Conservation (phyloP, 495 filamentous ascomycete species). For the Oidiodendron maius region DNA sequence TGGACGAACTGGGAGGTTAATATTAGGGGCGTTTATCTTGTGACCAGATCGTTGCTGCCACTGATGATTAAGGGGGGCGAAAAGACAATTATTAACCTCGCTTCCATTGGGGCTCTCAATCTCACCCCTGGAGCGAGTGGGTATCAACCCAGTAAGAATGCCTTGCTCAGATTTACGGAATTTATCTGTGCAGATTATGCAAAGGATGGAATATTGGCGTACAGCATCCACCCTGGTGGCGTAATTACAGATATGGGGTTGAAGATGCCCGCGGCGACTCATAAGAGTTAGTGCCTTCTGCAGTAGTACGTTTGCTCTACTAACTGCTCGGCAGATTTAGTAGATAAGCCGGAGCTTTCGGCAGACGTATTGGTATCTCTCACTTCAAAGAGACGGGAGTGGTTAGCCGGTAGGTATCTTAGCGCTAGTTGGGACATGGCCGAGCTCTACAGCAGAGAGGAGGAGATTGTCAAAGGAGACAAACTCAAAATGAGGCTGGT, state of each 20-base stretch:
- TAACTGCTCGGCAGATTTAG: conserved; percentile 24
- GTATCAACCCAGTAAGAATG: conserved; percentile 43
- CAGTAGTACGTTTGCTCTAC: not conserved
- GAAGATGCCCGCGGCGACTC: conserved; percentile 20
- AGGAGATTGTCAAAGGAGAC: conserved; percentile 40
- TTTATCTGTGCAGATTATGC: conserved; percentile 37
- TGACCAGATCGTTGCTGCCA: conserved; percentile 35
- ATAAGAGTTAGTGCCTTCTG: conserved; percentile 16
- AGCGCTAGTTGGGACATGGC: conserved; percentile 42
- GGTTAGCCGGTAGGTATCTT: conserved; percentile 47
- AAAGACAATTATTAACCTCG: conserved; percentile 43
- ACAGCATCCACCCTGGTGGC: conserved; percentile 44
- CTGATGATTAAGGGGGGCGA: conserved; percentile 37
- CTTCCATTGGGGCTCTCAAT: conserved; percentile 35
- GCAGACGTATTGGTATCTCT: conserved; percentile 45
- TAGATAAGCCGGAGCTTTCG: conserved; percentile 36
- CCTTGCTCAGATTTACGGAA: conserved; percentile 42
- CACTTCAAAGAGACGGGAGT: conserved; percentile 37
- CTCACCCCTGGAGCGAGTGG: conserved; percentile 24
- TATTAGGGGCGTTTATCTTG: conserved; percentile 35
- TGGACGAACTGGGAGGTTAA: conserved; percentile 36
- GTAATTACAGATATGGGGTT: conserved; percentile 37
- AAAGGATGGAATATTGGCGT: conserved; percentile 38
- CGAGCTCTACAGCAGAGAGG: conserved; percentile 34
- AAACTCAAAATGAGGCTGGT: conserved; percentile 40